phyloP scores from a whole-genome alignment of 495 filamentous ascomycete genomes.

The Aspergillus bertholletiae region DNA sequence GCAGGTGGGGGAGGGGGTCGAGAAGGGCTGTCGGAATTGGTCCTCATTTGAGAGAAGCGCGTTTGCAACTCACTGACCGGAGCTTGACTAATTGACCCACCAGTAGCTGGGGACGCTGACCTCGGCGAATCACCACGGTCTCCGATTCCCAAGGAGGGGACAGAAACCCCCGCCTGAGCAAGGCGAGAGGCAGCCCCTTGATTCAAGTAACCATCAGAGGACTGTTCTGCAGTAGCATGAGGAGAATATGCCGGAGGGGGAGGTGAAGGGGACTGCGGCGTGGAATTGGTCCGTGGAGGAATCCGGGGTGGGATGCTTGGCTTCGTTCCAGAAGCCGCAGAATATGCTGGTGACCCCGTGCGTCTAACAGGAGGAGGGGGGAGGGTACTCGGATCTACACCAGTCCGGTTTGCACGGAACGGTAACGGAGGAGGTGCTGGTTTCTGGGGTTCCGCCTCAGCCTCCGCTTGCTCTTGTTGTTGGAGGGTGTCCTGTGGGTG shows the following conservation, averaged over 20 bases:
- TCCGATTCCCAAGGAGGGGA: slow-evolving; percentile 78
- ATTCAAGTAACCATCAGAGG: slow-evolving; percentile 53
- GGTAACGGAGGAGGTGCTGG: slow-evolving; percentile 57
- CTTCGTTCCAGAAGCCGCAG: slow-evolving; percentile 39
- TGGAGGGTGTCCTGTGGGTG: slow-evolving; percentile 22
- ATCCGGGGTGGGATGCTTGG: slow-evolving; percentile 68
- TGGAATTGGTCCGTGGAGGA: slow-evolving; percentile 63
- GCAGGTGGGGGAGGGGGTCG: slow-evolving; percentile 29
- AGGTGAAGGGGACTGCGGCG: slow-evolving; percentile 26
- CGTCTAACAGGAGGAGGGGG: slow-evolving; percentile 67
- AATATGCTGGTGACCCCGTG: slow-evolving; percentile 41
- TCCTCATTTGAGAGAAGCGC: slow-evolving; percentile 58
- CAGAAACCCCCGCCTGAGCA: slow-evolving; percentile 72
- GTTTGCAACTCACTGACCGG: slow-evolving; percentile 66
- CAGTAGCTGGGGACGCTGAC: slow-evolving; percentile 10
- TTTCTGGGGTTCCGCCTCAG: slow-evolving; percentile 34
- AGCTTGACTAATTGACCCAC: slow-evolving; percentile 16
- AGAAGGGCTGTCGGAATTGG: slow-evolving; percentile 18
- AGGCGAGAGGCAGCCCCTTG: slow-evolving; percentile 66
- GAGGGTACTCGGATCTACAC: slow-evolving; percentile 61
- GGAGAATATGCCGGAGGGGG: slow-evolving; percentile 52
- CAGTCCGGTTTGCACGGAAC: slow-evolving; percentile 68
- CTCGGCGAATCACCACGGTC: slow-evolving; percentile 10
- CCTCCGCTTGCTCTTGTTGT: slow-evolving; percentile 36
- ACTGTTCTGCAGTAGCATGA: slow-evolving; percentile 20